These are phyloP conservation scores for Fusarium oligoseptatum DNA, from an alignment of 2,329 filamentous ascomycete species.

Conservation along the genomic window DNA sequence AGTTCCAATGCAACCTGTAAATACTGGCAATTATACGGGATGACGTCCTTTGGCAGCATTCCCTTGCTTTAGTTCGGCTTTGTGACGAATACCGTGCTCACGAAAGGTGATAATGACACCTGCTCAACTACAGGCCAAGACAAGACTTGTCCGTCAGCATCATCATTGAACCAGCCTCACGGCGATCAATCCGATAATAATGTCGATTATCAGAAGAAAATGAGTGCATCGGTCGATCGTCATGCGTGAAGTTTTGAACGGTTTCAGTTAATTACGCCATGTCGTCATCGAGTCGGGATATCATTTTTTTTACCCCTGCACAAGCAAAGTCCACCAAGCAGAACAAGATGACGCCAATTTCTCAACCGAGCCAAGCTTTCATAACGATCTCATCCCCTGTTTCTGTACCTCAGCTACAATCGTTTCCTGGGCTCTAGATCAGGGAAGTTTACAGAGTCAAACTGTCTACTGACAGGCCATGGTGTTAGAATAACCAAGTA, in stretches of 20 bases:
- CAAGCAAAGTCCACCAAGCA: no score
- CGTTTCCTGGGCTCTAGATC: neutral
- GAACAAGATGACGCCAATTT: no score
- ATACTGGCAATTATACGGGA: neutral
- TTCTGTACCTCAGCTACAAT: neutral
- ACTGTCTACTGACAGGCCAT: neutral
- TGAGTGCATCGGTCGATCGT: neutral
- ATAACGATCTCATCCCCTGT: no score
- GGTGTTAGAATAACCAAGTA: neutral
- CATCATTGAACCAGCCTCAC: neutral
- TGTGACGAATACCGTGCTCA: slow-evolving; percentile 1
- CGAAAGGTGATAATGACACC: slow-evolving; percentile 1
- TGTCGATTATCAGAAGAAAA: neutral
- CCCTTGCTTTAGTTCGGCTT: neutral
- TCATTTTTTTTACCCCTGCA: slow-evolving; percentile 4
- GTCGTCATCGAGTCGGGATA: slow-evolving; percentile 8
- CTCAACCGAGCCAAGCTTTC: neutral
- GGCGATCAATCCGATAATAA: neutral
- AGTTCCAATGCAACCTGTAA: neutral
- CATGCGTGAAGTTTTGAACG: neutral
- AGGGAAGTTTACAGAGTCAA: neutral
- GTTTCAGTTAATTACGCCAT: neutral
- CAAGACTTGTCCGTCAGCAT: neutral
- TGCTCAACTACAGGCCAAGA: neutral
- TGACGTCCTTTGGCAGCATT: slow-evolving; percentile 21